Evolutionary conservation across 306 rosid genomes (phyloP).

Genomic region (Glycine tomentella): DNA sequence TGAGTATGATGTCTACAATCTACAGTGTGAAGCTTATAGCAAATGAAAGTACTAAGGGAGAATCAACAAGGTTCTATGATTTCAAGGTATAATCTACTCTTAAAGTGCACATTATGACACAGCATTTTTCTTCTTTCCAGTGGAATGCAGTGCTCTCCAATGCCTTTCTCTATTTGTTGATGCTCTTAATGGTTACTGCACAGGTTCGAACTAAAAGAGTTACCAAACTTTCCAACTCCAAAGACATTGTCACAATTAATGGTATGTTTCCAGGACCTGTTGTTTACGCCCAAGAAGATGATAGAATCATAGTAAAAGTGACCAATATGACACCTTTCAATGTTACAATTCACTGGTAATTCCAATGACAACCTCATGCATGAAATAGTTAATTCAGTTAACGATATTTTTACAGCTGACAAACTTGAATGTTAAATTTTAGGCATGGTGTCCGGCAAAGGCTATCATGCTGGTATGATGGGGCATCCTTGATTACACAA

Average conservation of each 20-base stretch:
- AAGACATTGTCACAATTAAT: slow-evolving; percentile 69
- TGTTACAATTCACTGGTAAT: slow-evolving; percentile 82
- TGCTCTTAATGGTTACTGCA: slow-evolving; percentile 35
- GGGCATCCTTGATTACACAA: slow-evolving; percentile 81
- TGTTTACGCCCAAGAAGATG: slow-evolving; percentile 76
- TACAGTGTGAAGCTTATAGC: slow-evolving; percentile 56
- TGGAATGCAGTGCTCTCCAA: slow-evolving; percentile 26
- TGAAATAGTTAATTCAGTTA: background rate
- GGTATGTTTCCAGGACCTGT: slow-evolving; percentile 83
- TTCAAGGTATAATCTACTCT: slow-evolving; percentile 61
- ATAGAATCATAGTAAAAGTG: slow-evolving; percentile 70
- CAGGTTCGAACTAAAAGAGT: slow-evolving; percentile 74
- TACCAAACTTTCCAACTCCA: slow-evolving; percentile 69
- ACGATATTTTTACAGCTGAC: background rate
- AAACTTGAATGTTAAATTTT: slow-evolving; percentile 29
- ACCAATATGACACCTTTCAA: slow-evolving; percentile 77
- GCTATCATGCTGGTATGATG: slow-evolving; percentile 84
- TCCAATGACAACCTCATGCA: background rate
- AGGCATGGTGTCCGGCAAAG: slow-evolving; percentile 83
- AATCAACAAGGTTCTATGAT: slow-evolving; percentile 68
- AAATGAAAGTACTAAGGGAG: slow-evolving; percentile 49
- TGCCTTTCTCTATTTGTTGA: slow-evolving; percentile 8
- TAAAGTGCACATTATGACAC: slow-evolving; percentile 2
- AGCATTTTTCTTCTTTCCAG: background rate
- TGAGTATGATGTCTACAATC: slow-evolving; percentile 48